Percentiles rank a stretch among this genome's conserved stretches.
phyloP scores from a whole-genome alignment of 208 protist species.

The Balamuthia mandrillaris region DNA sequence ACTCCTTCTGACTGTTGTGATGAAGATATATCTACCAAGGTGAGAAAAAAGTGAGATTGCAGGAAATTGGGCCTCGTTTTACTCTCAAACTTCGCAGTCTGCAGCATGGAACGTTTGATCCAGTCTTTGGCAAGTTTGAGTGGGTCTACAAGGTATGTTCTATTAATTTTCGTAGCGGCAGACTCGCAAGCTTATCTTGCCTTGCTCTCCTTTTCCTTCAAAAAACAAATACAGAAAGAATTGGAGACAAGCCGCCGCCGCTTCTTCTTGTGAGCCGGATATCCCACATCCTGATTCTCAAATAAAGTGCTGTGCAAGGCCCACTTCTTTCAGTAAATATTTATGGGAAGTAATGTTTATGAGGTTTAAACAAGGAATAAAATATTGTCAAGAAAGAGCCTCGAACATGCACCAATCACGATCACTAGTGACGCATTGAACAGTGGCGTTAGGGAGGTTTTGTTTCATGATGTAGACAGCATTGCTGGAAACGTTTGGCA shows the following conservation, averaged over 20 bases:
- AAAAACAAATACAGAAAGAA: too few species aligned
- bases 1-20: neutral
- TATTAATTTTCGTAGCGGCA: neutral
- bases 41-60: constrained; percentile 65
- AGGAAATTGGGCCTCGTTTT: constrained; percentile 83
- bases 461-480: neutral
- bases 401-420: neutral
- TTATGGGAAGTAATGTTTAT: too few species aligned
- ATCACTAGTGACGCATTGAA: neutral
- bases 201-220: too few species aligned
- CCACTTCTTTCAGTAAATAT: too few species aligned
- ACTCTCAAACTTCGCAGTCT: constrained; percentile 79
- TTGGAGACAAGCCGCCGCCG: too few species aligned
- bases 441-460: neutral
- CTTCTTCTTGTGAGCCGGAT: too few species aligned
- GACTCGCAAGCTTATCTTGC: too few species aligned
- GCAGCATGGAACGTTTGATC: constrained; percentile 78
- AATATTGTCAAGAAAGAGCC: neutral
- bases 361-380: too few species aligned
- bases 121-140: constrained; percentile 75
- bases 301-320: too few species aligned
- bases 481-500: neutral
- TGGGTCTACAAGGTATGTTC: constrained; percentile 63
- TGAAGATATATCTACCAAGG: constrained; percentile 75
- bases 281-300: too few species aligned